A percentile compares a stretch with the other conserved stretches of the same genome.
These are phyloP conservation scores for Globisporangium megalacanthum DNA, from an alignment of 352 stramenopile species.

Conservation along the genomic window DNA sequence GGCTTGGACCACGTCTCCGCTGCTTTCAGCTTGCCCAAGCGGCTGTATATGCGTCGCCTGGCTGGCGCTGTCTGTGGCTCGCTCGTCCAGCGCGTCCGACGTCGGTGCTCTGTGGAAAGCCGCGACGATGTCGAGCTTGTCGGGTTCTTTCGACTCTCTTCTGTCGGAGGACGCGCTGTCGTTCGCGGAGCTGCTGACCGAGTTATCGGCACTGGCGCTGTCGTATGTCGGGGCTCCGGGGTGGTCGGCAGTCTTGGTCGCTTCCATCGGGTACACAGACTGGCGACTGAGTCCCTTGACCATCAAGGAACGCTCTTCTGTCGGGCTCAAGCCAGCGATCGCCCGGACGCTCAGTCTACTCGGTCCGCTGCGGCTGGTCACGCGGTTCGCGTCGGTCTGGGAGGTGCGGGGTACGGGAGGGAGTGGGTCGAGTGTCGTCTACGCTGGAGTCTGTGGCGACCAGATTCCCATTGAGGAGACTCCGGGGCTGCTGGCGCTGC, in stretches of 20 bases:
- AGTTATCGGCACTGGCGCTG: conserved; percentile 17
- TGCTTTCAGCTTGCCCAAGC: not conserved
- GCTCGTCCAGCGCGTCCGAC: not conserved
- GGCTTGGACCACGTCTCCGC: not conserved
- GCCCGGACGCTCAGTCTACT: not conserved
- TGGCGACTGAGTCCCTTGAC: conserved; percentile 55
- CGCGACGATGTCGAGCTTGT: conserved; percentile 6
- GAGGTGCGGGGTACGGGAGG: not conserved
- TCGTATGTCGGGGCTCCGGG: not conserved
- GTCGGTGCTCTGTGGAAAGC: conserved; percentile 2
- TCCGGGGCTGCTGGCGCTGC: not conserved
- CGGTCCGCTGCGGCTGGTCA: not conserved
- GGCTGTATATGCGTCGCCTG: not conserved
- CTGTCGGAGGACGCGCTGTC: not conserved
- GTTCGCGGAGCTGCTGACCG: not conserved
- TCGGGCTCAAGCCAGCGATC: conserved; percentile 3
- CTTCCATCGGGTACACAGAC: conserved; percentile 62
- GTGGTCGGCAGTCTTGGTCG: conserved; percentile 17
- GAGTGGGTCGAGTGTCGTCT: not conserved
- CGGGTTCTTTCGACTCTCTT: too few species aligned
- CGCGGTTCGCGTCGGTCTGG: not conserved
- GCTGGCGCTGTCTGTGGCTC: not conserved
- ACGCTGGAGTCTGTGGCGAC: not conserved
- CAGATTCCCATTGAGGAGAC: not conserved
- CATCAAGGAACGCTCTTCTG: conserved; percentile 23